These are phyloP conservation scores for Vararia minispora DNA, from an alignment of 768 basidiomycete genomes.

Conservation along the genomic window DNA sequence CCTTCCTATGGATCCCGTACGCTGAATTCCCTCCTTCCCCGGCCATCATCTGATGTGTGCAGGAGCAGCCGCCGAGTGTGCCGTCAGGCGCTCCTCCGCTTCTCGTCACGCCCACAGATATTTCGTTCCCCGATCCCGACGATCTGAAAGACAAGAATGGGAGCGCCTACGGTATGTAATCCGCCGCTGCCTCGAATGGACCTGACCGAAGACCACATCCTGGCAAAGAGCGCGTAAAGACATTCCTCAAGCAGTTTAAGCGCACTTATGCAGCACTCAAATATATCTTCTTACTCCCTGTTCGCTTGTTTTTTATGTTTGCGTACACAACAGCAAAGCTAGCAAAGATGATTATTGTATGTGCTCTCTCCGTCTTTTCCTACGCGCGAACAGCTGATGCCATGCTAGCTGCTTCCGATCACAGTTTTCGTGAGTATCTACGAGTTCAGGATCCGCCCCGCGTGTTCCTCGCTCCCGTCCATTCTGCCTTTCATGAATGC, in stretches of 20 bases:
- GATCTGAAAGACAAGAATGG: neutral
- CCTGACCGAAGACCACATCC: too few relatives aligned
- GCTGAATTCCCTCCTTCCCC: neutral
- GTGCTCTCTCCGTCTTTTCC: neutral
- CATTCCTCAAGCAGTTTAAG: neutral
- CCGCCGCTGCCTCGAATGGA: too few relatives aligned
- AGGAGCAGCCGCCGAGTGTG: too few relatives aligned
- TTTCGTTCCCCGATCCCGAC: neutral
- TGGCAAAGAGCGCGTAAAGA: neutral
- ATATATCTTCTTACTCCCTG: constrained; percentile 4
- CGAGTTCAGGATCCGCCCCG: constrained; percentile 4
- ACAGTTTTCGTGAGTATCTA: constrained; percentile 8
- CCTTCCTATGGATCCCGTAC: neutral
- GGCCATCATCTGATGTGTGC: too few relatives aligned
- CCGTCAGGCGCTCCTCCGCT: constrained; percentile 1
- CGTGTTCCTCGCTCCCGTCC: constrained; percentile 10
- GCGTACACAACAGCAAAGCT: neutral
- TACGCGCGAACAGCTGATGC: too few relatives aligned
- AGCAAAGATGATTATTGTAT: constrained; percentile 1
- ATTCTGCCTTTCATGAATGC: too few relatives aligned
- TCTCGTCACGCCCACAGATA: neutral
- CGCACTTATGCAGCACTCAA: constrained; percentile 6
- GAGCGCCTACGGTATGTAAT: too few relatives aligned
- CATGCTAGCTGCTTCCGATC: constrained; percentile 10
- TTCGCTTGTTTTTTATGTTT: constrained; percentile 11